Evolutionary conservation across 345 rosid genomes (phyloP).

Genomic region (Trapa bicornis): DNA sequence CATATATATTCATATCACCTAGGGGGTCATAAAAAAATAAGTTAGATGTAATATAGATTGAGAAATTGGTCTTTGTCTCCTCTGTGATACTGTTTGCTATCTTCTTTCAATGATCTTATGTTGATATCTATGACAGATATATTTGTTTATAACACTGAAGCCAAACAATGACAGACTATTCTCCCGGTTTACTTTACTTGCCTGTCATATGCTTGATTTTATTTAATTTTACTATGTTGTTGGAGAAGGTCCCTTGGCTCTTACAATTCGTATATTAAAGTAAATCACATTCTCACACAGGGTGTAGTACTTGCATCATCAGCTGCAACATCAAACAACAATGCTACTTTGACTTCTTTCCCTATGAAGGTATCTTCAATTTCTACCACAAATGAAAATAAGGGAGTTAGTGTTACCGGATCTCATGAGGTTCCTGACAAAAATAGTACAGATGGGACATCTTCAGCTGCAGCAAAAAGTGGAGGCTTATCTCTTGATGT

Average conservation of each 20-base stretch:
- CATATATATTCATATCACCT: no score
- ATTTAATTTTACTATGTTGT: background rate
- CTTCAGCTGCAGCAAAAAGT: slow-evolving; percentile 65
- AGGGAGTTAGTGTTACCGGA: slow-evolving; percentile 93
- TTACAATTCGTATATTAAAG: slow-evolving; percentile 1
- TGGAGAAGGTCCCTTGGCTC: background rate
- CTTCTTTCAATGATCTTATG: background rate
- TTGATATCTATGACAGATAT: background rate
- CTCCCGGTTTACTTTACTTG: background rate
- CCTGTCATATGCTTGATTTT: background rate
- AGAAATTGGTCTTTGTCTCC: background rate
- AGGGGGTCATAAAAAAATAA: no score
- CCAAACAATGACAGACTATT: background rate
- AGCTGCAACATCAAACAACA: slow-evolving; percentile 26
- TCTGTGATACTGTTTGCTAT: background rate
- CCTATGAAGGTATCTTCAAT: slow-evolving; percentile 90
- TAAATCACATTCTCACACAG: slow-evolving; percentile 17
- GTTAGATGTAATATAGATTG: no score
- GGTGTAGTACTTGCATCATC: slow-evolving; percentile 31
- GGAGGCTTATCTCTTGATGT: slow-evolving; percentile 75
- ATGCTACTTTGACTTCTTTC: slow-evolving; percentile 30
- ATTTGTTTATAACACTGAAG: background rate
- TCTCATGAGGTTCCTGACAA: slow-evolving; percentile 99
- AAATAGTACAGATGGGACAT: slow-evolving; percentile 97
- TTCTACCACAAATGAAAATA: slow-evolving; percentile 95